These are phyloP conservation scores for Diaporthe capsici DNA, from an alignment of 2,329 filamentous ascomycete genomes.

Conservation along the genomic window DNA sequence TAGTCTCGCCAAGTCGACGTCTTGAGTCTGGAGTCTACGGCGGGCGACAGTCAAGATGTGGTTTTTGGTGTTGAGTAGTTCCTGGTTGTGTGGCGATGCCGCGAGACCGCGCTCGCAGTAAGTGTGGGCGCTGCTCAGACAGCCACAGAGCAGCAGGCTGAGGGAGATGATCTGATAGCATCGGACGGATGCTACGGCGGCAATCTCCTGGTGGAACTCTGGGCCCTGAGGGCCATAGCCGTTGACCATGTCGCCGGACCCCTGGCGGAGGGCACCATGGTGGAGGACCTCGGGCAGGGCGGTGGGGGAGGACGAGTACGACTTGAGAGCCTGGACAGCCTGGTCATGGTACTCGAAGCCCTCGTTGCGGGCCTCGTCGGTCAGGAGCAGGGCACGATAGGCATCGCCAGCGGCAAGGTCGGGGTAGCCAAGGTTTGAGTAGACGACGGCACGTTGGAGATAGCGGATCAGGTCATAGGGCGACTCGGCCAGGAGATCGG, in stretches of 20 bases:
- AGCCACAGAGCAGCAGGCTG: slow-evolving; percentile 74
- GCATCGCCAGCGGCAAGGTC: slow-evolving; percentile 92
- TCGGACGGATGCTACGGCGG: slow-evolving; percentile 65
- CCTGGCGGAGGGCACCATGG: slow-evolving; percentile 57
- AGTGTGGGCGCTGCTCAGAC: slow-evolving; percentile 75
- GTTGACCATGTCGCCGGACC: slow-evolving; percentile 51
- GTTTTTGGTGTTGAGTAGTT: slow-evolving; percentile 67
- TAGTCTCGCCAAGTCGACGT: slow-evolving; percentile 67
- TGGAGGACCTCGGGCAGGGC: slow-evolving; percentile 59
- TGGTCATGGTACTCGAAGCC: slow-evolving; percentile 86
- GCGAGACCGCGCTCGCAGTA: slow-evolving; percentile 75
- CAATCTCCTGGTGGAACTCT: slow-evolving; percentile 57
- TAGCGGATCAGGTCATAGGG: slow-evolving; percentile 76
- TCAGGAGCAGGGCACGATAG: slow-evolving; percentile 88
- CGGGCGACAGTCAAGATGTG: slow-evolving; percentile 68
- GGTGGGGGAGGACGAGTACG: slow-evolving; percentile 53
- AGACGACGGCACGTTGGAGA: slow-evolving; percentile 77
- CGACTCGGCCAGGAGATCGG: slow-evolving; percentile 63
- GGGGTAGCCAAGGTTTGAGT: slow-evolving; percentile 84
- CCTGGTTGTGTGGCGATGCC: slow-evolving; percentile 66
- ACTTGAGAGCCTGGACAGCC: slow-evolving; percentile 67
- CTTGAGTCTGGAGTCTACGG: slow-evolving; percentile 60
- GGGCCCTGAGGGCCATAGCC: slow-evolving; percentile 53
- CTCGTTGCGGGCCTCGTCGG: slow-evolving; percentile 84
- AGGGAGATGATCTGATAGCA: slow-evolving; percentile 72